These are phyloP conservation scores for Helianthus tuberosus DNA, from an alignment of 129 eudicot species.

Conservation along the genomic window DNA sequence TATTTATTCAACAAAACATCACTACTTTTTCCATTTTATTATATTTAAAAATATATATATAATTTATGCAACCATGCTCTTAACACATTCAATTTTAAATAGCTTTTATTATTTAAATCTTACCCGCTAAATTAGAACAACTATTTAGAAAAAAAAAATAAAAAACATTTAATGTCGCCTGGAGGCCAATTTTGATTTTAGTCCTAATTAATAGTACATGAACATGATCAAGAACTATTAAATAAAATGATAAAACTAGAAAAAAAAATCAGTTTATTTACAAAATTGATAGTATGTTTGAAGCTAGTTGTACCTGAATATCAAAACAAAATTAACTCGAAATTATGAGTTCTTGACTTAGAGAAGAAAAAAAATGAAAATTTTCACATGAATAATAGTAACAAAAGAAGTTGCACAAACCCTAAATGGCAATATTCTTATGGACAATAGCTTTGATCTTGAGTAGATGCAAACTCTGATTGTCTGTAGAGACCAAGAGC, in stretches of 20 bases:
- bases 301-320: constrained; percentile 2
- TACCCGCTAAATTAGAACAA: constrained; percentile 10
- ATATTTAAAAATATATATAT: neutral
- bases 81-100: constrained; percentile 31
- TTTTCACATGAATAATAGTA: constrained; percentile 6
- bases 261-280: constrained; percentile 1
- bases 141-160: neutral
- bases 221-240: neutral
- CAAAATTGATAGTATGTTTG: neutral
- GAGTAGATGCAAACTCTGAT: constrained; percentile 14
- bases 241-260: neutral
- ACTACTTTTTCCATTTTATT: constrained; percentile 16
- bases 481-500: constrained; percentile 36
- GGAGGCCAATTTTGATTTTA: constrained; percentile 17
- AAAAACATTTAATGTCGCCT: neutral
- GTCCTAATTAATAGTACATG: neutral
- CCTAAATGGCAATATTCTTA: constrained; percentile 15
- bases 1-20: constrained; percentile 25
- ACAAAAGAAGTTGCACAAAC: constrained; percentile 16
- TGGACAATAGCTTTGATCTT: constrained; percentile 39
- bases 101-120: neutral
- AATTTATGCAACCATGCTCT: constrained; percentile 29
- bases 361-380: neutral
- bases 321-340: neutral
- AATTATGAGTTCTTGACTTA: constrained; percentile 15